These are phyloP conservation scores for Barbarea vulgaris DNA, from an alignment of 345 rosid species.

Conservation along the genomic window DNA sequence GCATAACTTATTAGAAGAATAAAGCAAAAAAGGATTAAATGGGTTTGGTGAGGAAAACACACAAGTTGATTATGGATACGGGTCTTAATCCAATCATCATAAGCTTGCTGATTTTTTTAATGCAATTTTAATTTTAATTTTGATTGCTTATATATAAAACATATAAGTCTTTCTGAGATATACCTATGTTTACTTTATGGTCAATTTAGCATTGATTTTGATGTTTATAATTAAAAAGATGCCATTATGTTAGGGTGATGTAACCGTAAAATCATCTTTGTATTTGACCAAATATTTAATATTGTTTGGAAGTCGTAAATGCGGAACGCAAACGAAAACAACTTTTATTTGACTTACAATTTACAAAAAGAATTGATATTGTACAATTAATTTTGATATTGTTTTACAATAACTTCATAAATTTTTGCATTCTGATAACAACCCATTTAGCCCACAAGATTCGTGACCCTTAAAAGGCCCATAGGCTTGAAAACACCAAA, in stretches of 20 bases:
- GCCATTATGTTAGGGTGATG: no score
- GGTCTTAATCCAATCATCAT: slow-evolving; percentile 42
- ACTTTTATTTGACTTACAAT: background rate
- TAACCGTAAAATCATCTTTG: background rate
- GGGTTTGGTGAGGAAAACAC: slow-evolving; percentile 38
- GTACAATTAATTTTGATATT: no score
- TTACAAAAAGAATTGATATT: background rate
- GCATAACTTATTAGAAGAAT: background rate
- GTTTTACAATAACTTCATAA: background rate
- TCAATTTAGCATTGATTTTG: background rate
- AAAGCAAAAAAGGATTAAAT: background rate
- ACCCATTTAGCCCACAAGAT: slow-evolving; percentile 1
- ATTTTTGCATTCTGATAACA: background rate
- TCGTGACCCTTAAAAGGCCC: background rate
- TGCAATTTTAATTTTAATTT: background rate
- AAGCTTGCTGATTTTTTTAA: slow-evolving; percentile 24
- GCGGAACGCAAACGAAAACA: background rate
- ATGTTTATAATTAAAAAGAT: background rate
- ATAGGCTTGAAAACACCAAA: background rate
- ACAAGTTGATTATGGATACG: slow-evolving; percentile 21
- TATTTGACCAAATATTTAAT: background rate
- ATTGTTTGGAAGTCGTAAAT: background rate
- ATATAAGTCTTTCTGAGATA: background rate
- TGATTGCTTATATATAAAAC: background rate
- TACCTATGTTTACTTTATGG: background rate